Evolutionary conservation across 164 flowering plant genomes (phyloP), one percentile per base, ranked within the genome.

Genomic region (Tetracentron sinense): DNA sequence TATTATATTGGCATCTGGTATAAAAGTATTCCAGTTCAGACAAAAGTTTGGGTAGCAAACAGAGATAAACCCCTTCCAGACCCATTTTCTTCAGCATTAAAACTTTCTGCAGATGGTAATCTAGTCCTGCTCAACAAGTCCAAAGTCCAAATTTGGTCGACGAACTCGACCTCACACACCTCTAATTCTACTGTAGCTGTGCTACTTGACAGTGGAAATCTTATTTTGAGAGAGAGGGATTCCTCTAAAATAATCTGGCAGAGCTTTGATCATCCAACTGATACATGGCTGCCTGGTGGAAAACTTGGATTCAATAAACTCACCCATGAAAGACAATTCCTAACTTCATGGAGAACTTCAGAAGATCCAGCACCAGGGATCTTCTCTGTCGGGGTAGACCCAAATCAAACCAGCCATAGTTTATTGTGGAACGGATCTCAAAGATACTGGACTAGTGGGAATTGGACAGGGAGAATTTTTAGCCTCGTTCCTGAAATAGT

Each of bases 171-270:
- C 61, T 53, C 65, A 10, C 16, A 21, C 6, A 21, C 38, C 23
- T 22, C 33, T 8, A 66, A 62, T 51, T 69, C 70, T 19, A 42
- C 70, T 12, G 54, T 54, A 27, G 63, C 60, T 8, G 63, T 63
- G n/a, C 76, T 79, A 56, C 65, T 65, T 3, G 78, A 74, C 53
- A 63, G 23, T 54, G 80, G 74, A 44, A 72, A 76, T 44, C 73
- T 72, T 31, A 74, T 72, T 28, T 23, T 78, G 49, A 67, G 69
- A 38, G 69, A 53, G 38, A 4, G 15, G 44, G 4, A 12, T 38
- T 38, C 44, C 44, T 38, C 44, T 38, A 2, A 38, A 8, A 8
- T 38, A 38, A 38, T 38, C 14, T 38, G 44, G 44, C 44, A 10
- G 23, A 5, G 51, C 5, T 38, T 38, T 38, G 44, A 38, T 38